These are phyloP conservation scores for Anisodus tanguticus DNA, from an alignment of 257 asterid species.

Conservation along the genomic window DNA sequence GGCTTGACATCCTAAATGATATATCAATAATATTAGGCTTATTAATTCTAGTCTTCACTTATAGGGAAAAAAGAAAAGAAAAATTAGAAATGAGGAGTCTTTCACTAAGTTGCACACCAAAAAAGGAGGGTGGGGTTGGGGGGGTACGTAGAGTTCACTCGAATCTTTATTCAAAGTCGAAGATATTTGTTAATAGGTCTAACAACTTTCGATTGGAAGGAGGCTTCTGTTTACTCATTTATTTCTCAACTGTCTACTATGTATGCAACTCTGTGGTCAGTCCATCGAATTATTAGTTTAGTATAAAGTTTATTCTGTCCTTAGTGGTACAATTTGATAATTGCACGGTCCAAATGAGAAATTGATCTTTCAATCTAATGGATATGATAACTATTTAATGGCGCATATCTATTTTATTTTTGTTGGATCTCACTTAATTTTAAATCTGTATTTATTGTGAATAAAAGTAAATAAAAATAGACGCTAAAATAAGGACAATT, in stretches of 20 bases:
- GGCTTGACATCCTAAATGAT: conserved; percentile 3
- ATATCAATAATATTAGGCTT: not conserved
- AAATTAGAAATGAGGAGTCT: not conserved
- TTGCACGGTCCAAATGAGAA: no score
- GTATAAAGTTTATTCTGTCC: no score
- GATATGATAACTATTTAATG: no score
- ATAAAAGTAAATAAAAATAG: no score
- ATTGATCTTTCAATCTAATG: no score
- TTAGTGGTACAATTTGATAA: no score
- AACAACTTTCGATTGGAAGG: conserved; percentile 18
- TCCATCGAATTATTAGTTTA: no score
- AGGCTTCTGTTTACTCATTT: not conserved
- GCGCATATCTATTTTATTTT: no score
- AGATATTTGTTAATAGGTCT: conserved; percentile 1
- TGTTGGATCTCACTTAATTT: no score
- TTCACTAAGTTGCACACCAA: not conserved
- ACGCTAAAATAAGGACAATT: no score
- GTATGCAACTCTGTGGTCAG: no score
- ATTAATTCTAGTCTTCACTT: not conserved
- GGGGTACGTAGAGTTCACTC: not conserved
- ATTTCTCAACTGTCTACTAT: not conserved
- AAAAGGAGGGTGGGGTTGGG: not conserved
- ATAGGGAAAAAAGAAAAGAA: not conserved
- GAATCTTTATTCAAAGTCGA: not conserved
- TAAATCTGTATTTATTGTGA: no score